phyloP scores from a whole-genome alignment of 208 protist species.

The Porcisia hertigi region DNA sequence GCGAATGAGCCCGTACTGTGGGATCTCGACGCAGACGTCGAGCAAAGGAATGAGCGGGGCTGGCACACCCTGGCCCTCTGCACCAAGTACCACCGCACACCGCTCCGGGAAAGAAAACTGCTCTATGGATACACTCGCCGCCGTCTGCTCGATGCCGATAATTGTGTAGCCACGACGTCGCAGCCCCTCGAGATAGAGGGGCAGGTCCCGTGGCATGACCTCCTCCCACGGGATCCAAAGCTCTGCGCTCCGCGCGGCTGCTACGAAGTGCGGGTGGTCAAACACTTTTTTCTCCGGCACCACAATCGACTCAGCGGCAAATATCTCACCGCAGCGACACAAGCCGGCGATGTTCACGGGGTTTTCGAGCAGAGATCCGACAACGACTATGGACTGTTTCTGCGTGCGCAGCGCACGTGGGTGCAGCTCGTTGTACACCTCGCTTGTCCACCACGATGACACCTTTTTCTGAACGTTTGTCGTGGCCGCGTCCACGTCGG shows the following conservation, averaged over 20 bases:
- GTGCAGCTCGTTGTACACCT: conserved; percentile 90
- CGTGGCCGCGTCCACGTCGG: conserved; percentile 13
- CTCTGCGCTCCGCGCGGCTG: conserved; percentile 86
- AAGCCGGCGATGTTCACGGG: conserved; percentile 90
- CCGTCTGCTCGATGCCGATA: conserved; percentile 91
- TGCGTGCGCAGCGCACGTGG: conserved; percentile 59
- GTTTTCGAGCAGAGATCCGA: conserved; percentile 86
- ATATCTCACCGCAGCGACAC: conserved; percentile 90
- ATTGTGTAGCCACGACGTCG: conserved; percentile 82
- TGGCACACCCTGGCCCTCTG: conserved; percentile 90
- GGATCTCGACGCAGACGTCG: conserved; percentile 92
- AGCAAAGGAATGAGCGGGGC: conserved; percentile 72
- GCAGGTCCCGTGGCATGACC: conserved; percentile 54
- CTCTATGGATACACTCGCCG: conserved; percentile 74
- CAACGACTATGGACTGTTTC: conserved; percentile 76
- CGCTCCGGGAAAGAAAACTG: conserved; percentile 69
- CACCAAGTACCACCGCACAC: conserved; percentile 79
- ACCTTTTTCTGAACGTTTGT: conserved; percentile 89
- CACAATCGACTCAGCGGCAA: conserved; percentile 77
- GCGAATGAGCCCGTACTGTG: conserved; percentile 91
- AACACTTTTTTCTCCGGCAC: conserved; percentile 77
- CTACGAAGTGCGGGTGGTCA: conserved; percentile 89
- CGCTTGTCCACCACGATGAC: conserved; percentile 83
- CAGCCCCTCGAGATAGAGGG: conserved; percentile 58
- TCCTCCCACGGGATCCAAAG: conserved; percentile 88